phyloP scores from a whole-genome alignment of 1,284 basidiomycete species.

The Pulveroboletus sp. region DNA sequence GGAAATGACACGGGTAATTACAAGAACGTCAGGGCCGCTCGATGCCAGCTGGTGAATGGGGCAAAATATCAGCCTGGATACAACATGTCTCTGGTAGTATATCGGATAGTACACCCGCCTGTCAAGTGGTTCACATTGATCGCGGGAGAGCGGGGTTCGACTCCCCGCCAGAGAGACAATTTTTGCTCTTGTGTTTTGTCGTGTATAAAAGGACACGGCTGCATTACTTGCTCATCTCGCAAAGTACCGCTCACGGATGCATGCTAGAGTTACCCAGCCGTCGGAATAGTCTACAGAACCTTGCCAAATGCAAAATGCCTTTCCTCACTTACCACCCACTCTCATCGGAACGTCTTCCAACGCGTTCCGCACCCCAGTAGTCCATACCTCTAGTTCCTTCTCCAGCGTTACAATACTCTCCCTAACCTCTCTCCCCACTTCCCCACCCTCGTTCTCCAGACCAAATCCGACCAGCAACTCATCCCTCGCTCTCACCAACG shows the following conservation, averaged over 20 bases:
- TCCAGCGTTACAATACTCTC: slow-evolving; percentile 59
- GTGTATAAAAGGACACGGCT: background rate
- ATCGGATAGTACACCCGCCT: slow-evolving; percentile 43
- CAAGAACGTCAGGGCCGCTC: too few relatives aligned
- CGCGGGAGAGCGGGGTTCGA: slow-evolving; percentile 48
- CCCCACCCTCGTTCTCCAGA: slow-evolving; percentile 56
- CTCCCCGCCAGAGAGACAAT: slow-evolving; percentile 44
- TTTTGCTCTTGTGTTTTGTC: background rate
- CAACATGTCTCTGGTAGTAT: slow-evolving; percentile 38
- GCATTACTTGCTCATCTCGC: too few relatives aligned
- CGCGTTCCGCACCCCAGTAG: slow-evolving; percentile 31
- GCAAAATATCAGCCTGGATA: too few relatives aligned
- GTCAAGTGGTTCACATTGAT: slow-evolving; percentile 21
- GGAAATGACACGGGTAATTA: too few relatives aligned
- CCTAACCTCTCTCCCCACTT: slow-evolving; percentile 58
- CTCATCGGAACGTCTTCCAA: slow-evolving; percentile 22
- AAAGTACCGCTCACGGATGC: too few relatives aligned
- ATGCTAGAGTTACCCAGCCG: too few relatives aligned
- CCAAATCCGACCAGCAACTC: slow-evolving; percentile 69
- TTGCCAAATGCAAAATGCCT: too few relatives aligned
- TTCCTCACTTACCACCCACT: slow-evolving; percentile 3
- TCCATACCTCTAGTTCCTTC: slow-evolving; percentile 70
- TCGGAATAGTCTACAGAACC: too few relatives aligned
- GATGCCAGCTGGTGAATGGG: too few relatives aligned
- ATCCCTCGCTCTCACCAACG: slow-evolving; percentile 57